phyloP scores from a whole-genome alignment of 805 yeast species.

The Brettanomyces sp. region DNA sequence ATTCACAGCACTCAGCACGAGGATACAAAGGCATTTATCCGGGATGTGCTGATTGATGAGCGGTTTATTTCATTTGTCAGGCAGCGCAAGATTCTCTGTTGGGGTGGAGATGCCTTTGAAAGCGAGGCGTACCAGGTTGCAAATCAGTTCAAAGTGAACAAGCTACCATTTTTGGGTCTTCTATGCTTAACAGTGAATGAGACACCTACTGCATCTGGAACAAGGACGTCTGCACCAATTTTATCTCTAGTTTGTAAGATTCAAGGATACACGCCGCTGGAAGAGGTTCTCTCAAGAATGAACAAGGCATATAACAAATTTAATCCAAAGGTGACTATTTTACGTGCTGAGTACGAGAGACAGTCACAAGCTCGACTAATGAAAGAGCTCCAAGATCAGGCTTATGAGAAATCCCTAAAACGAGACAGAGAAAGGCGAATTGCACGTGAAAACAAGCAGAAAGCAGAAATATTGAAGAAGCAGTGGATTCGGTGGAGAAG shows the following conservation, averaged over 20 bases:
- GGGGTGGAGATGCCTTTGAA: constrained; percentile 84
- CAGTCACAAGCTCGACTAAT: constrained; percentile 47
- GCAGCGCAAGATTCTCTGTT: constrained; percentile 48
- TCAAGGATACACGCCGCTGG: constrained; percentile 46
- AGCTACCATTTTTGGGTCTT: constrained; percentile 76
- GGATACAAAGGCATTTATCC: constrained; percentile 42
- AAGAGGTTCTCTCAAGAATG: constrained; percentile 30
- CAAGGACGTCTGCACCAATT: constrained; percentile 42
- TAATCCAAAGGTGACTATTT: constrained; percentile 48
- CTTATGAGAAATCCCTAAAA: constrained; percentile 61
- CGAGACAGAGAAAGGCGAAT: constrained; percentile 51
- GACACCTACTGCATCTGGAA: constrained; percentile 48
- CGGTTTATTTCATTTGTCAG: constrained; percentile 37
- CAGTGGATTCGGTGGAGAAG: constrained; percentile 45
- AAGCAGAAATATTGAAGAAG: constrained; percentile 14
- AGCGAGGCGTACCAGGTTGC: constrained; percentile 82
- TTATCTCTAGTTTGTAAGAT: constrained; percentile 52
- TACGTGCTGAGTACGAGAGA: constrained; percentile 57
- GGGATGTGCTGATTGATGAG: constrained; percentile 43
- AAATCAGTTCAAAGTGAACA: constrained; percentile 58
- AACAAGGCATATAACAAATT: constrained; percentile 34
- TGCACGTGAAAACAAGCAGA: constrained; percentile 18
- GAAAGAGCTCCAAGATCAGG: constrained; percentile 65
- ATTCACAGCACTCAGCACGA: constrained; percentile 69
- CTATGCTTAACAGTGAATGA: constrained; percentile 55